Evolutionary conservation across 208 protist genomes (phyloP), one percentile per base, ranked within the genome.

Genomic region (Crithidia sp.): DNA sequence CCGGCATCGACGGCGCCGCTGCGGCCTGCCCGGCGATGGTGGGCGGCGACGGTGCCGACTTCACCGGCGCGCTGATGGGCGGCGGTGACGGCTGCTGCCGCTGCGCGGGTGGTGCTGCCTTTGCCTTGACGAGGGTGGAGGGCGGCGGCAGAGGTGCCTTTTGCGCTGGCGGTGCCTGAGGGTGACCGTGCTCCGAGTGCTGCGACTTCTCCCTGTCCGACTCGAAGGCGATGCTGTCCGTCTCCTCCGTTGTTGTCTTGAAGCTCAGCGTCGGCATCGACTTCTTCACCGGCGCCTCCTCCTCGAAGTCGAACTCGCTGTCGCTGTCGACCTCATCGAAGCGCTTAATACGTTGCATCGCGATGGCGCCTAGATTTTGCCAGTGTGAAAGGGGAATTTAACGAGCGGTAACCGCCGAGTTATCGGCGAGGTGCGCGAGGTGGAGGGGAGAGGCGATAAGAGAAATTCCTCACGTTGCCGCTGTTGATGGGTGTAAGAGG

Each of bases 241-340:
- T 65, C 9, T 67, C 58, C 14, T 84, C 67, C 1, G 66, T 73
- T 16, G 52, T 19, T 0, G 78, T 77, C 52, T 76, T 83, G 60
- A 84, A 84, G 44, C 70, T 87, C 39, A 84, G 61, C 36, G 74
- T 77, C 8, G 69, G 65, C 37, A 68, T 54, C 28, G 71, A 58
- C 58, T 72, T 70, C 13, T 55, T 65, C 13, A 39, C 9, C n/a
- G 53, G 57, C 64, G 36, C 59, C 2, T 71, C 63, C 13, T 75
- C 70, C 16, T 77, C 57, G 2, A 78, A 59, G n/a, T 84, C 78
- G 14, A 79, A 71, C 41, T 87, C 82, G 65, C 82, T 87, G 54
- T 83, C 79, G 13, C 71, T 81, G 61, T 87, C 82, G 36, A 87
- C 71, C 10, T 87, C 82, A 50, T 77, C 74, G 57, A 87, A 87